Conservation (phyloP, 306 rosid genomes). For the Ziziphus jujuba region DNA sequence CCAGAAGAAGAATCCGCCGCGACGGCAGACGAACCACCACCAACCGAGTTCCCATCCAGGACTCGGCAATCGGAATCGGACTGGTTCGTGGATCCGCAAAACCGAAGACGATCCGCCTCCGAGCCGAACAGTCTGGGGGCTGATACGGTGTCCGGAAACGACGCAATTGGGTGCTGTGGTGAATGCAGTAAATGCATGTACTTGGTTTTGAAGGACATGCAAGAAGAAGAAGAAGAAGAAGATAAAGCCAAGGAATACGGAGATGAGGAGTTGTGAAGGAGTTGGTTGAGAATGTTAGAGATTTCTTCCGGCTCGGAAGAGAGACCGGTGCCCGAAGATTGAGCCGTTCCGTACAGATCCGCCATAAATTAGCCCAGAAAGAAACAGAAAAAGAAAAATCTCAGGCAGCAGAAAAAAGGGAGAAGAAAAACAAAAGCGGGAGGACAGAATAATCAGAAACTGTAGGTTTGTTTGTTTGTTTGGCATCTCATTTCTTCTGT, state of each 20-base stretch:
- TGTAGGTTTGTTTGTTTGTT: too few relatives aligned
- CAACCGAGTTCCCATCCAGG: conserved; percentile 19
- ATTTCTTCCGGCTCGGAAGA: conserved; percentile 56
- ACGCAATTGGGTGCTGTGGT: conserved; percentile 15
- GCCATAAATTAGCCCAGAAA: conserved; percentile 35
- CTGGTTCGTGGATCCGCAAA: conserved; percentile 19
- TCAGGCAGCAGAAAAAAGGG: conserved; percentile 9
- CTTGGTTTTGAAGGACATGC: conserved; percentile 31
- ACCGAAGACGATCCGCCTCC: conserved; percentile 24
- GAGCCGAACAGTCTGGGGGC: conserved; percentile 8
- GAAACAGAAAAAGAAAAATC: conserved; percentile 7
- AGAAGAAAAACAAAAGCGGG: not conserved
- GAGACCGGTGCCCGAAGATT: conserved; percentile 25
- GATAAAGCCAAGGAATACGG: conserved; percentile 25
- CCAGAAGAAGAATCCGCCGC: conserved; percentile 20
- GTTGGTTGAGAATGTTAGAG: conserved; percentile 58
- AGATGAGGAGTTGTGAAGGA: conserved; percentile 36
- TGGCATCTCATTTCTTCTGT: too few relatives aligned
- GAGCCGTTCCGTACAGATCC: conserved; percentile 49
- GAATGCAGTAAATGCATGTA: conserved; percentile 25
- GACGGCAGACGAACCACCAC: conserved; percentile 12
- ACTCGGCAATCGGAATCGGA: conserved; percentile 24
- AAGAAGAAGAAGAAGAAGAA: conserved; percentile 30
- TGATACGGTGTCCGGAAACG: conserved; percentile 14
- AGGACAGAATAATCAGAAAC: not conserved